Evolutionary conservation across 257 asterid genomes (phyloP).

Genomic region (Solanum piurae): DNA sequence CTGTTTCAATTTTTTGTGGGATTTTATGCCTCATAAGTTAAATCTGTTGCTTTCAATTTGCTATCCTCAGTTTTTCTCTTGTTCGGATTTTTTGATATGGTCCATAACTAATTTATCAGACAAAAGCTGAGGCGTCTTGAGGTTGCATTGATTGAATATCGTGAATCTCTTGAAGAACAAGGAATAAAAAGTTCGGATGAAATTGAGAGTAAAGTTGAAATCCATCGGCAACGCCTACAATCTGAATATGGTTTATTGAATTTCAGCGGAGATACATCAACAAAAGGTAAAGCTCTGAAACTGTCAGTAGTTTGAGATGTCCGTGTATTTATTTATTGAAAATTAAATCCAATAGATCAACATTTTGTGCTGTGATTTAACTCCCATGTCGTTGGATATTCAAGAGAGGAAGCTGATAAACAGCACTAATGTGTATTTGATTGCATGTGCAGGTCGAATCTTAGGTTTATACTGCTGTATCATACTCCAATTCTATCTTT

Average conservation of each 20-base stretch:
- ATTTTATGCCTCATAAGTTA: neutral
- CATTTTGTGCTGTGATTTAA: neutral
- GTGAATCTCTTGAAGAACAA: slow-evolving; percentile 81
- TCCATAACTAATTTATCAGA: slow-evolving; percentile 28
- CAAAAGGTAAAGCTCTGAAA: slow-evolving; percentile 44
- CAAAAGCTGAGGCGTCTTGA: slow-evolving; percentile 78
- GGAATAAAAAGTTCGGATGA: slow-evolving; percentile 51
- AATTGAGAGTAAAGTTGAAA: slow-evolving; percentile 66
- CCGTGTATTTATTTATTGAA: neutral
- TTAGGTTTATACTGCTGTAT: neutral
- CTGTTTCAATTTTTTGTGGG: neutral
- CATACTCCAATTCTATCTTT: neutral
- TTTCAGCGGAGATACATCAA: slow-evolving; percentile 44
- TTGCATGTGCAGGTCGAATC: neutral
- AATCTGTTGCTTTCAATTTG: neutral
- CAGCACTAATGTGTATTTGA: neutral
- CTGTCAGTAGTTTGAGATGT: neutral
- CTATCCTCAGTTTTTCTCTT: neutral
- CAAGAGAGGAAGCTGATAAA: neutral
- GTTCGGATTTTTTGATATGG: slow-evolving; percentile 2
- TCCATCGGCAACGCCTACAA: slow-evolving; percentile 45
- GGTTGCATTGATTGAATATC: slow-evolving; percentile 75
- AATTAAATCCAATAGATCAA: neutral
- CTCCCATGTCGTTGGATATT: neutral
- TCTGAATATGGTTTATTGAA: slow-evolving; percentile 60